Percentiles rank a stretch among this genome's conserved stretches.
These are phyloP conservation scores for Aspergillus sparsus DNA, from an alignment of 495 filamentous ascomycete species.

Conservation along the genomic window DNA sequence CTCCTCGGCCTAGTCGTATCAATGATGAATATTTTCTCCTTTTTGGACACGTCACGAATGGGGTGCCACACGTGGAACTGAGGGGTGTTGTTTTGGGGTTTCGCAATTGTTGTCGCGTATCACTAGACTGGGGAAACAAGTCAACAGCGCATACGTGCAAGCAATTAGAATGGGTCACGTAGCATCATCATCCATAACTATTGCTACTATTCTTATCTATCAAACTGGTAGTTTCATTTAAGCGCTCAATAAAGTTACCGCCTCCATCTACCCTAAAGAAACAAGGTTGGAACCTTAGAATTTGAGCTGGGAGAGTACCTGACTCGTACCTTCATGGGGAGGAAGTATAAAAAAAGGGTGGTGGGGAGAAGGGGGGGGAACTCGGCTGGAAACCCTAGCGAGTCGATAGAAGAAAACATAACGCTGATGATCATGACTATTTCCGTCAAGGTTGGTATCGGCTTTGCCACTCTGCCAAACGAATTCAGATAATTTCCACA, in stretches of 20 bases:
- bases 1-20: not conserved
- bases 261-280: not conserved
- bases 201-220: no score
- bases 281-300: not conserved
- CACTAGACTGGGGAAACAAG: no score
- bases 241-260: not conserved
- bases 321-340: not conserved
- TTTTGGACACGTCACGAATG: conserved; percentile 22
- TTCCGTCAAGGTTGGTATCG: conserved; percentile 3
- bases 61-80: conserved; percentile 21
- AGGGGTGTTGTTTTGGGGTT: conserved; percentile 9
- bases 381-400: not conserved
- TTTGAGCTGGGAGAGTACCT: not conserved
- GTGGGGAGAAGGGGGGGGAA: not conserved
- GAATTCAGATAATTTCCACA: not conserved
- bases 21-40: conserved; percentile 9
- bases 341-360: not conserved
- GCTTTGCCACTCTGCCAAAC: conserved; percentile 10
- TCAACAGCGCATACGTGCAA: no score
- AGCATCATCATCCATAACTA: no score
- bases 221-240: not conserved
- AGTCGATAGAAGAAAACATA: not conserved
- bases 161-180: no score
- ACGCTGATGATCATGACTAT: not conserved
- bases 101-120: no score